Evolutionary conservation across 257 asterid genomes (phyloP).

Genomic region (Asclepias syriaca): DNA sequence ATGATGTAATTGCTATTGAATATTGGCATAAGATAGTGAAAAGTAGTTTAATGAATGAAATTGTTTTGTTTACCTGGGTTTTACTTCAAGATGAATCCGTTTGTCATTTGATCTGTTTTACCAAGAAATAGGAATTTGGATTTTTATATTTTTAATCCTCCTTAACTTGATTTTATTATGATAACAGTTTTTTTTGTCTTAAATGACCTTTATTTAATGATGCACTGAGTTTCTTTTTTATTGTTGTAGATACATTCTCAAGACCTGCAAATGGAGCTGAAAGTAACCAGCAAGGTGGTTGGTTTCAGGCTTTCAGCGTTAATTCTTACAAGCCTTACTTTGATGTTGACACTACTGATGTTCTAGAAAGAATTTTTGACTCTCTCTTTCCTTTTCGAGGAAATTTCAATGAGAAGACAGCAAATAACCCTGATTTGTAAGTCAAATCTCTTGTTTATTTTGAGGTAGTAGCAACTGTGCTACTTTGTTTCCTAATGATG

Average conservation of each 20-base stretch:
- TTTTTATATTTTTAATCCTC: not conserved
- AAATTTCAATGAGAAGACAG: constrained; percentile 80
- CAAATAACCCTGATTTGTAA: constrained; percentile 82
- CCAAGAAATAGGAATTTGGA: not conserved
- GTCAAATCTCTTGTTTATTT: constrained; percentile 17
- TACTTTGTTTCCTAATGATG: not conserved
- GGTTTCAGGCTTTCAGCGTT: constrained; percentile 78
- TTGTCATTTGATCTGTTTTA: not conserved
- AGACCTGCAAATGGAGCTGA: constrained; percentile 72
- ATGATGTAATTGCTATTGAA: not conserved
- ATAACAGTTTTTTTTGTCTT: not conserved
- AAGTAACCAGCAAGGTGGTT: constrained; percentile 73
- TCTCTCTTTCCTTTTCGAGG: constrained; percentile 88
- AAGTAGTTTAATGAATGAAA: not conserved
- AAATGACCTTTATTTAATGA: not conserved
- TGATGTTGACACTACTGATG: constrained; percentile 96
- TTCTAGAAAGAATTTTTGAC: constrained; percentile 81
- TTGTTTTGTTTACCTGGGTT: not conserved
- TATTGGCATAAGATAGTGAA: not conserved
- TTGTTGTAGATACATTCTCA: constrained; percentile 69
- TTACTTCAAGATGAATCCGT: not conserved
- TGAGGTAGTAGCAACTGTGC: not conserved
- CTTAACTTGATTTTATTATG: not conserved
- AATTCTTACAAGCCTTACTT: constrained; percentile 93
- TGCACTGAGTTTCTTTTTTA: constrained; percentile 4